Evolutionary conservation across 345 rosid genomes (phyloP).

Genomic region (Arabis hirsuta): DNA sequence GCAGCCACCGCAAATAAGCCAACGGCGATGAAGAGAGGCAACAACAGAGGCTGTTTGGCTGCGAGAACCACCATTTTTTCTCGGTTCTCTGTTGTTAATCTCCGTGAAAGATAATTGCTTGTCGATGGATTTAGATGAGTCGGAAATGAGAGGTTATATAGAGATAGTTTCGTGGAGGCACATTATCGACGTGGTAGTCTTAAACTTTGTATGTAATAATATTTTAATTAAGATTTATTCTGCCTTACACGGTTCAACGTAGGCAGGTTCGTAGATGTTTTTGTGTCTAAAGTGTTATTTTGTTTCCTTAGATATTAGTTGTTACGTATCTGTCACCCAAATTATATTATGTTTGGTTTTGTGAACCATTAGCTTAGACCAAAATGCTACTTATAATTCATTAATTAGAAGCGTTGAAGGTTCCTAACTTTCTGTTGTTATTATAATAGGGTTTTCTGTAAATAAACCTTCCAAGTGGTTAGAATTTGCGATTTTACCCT

Average conservation of each 20-base stretch:
- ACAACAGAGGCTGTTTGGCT: slow-evolving; percentile 34
- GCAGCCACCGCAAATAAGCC: slow-evolving; percentile 38
- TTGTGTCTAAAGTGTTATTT: background rate
- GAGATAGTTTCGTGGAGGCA: slow-evolving; percentile 45
- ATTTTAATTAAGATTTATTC: slow-evolving; percentile 27
- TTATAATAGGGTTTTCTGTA: too few species aligned
- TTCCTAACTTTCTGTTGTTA: too few species aligned
- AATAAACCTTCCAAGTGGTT: too few species aligned
- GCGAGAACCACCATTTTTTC: slow-evolving; percentile 22
- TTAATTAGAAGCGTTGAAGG: too few species aligned
- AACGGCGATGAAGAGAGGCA: slow-evolving; percentile 24
- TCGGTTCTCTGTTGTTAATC: slow-evolving; percentile 21
- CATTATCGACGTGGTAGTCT: slow-evolving; percentile 44
- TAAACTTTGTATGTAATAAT: slow-evolving; percentile 32
- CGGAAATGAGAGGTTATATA: slow-evolving; percentile 12
- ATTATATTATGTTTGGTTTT: too few species aligned
- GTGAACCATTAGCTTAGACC: too few species aligned
- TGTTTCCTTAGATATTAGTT: background rate
- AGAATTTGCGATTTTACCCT: too few species aligned
- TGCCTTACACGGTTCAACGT: slow-evolving; percentile 34
- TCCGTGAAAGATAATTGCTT: slow-evolving; percentile 26
- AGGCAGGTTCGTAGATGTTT: slow-evolving; percentile 18
- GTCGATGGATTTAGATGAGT: slow-evolving; percentile 22
- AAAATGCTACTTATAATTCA: too few species aligned
- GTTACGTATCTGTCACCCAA: slow-evolving; percentile 10